These are phyloP conservation scores for Prasinococcaceae sp. DNA, from an alignment of 139 green algal species.

Conservation along the genomic window DNA sequence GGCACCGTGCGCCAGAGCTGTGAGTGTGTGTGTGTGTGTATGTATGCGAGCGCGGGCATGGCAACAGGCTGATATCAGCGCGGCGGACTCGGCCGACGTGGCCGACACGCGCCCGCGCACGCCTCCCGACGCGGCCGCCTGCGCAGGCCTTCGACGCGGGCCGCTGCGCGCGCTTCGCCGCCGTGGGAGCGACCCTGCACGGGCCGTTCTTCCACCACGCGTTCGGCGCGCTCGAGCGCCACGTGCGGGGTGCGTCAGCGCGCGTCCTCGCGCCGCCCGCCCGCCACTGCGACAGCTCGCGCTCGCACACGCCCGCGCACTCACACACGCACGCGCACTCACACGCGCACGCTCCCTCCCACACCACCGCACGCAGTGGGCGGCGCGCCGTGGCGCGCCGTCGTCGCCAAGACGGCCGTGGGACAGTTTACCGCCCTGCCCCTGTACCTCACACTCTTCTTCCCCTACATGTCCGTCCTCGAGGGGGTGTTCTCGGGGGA, in stretches of 20 bases:
- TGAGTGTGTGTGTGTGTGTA: too few relatives aligned
- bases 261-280: neutral
- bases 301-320: too few relatives aligned
- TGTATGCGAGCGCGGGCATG: too few relatives aligned
- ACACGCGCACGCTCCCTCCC: neutral
- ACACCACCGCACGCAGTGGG: neutral
- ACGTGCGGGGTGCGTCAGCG: neutral
- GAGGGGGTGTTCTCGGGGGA: neutral
- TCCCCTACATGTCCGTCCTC: neutral
- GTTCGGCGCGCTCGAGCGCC: conserved; percentile 2
- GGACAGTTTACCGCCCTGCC: conserved; percentile 5
- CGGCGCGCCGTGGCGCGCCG: neutral
- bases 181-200: conserved; percentile 4
- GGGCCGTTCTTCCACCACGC: conserved; percentile 2
- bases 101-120: too few relatives aligned
- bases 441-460: conserved; percentile 5
- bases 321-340: neutral
- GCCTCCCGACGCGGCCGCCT: too few relatives aligned
- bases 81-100: too few relatives aligned
- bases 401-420: neutral
- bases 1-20: too few relatives aligned
- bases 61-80: too few relatives aligned
- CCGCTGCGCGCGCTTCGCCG: neutral
- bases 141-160: too few relatives aligned
- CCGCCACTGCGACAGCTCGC: neutral